Evolutionary conservation across 2,329 filamentous ascomycete species (phyloP), one percentile per base, ranked within the genome.

Genomic region (Ophiostoma ips): DNA sequence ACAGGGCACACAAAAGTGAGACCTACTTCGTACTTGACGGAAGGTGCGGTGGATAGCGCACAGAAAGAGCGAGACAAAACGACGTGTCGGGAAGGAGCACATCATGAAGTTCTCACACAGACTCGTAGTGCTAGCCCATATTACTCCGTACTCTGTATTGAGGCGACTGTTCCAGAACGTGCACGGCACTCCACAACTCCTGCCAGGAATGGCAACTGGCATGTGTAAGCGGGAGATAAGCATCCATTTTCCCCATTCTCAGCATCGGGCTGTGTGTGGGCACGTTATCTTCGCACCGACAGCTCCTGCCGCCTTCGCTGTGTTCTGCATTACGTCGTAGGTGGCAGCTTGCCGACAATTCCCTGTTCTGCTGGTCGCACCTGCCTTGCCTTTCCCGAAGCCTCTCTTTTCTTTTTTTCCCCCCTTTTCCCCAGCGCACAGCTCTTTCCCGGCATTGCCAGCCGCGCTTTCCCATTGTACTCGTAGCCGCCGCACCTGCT

Each of bases 131-230:
- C 19, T 18, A 38, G 36, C n/a, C n/a, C n/a, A n/a, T n/a, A n/a
- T n/a, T n/a, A n/a, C n/a, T n/a, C n/a, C 24, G 24, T 28, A 28
- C 24, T 28, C 24, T 24, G 4, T 48, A 48, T 46, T 38, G 33
- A 24, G 46, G 18, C 16, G 18, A n/a, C 46, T 21, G 46, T 19
- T 34, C 36, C 46, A 48, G 46, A 31, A 43, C 35, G 19, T 37
- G 30, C 16, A 15, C 24, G 38, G 24, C 33, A 21, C 34, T 18
- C 33, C 34, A 37, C 45, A 16, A 18, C 44, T 24, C 30, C 33
- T 46, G 19, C 49, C 36, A 40, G 31, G 21, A 48, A 48, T 50
- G 49, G 40, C 24, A 18, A 38, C 16, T 44, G 49, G 49, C 13
- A 48, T 51, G 44, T 43, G 37, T 13, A 37, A 46, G 41, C 36